These are phyloP conservation scores for Chlorella sorokiniana DNA, from an alignment of 139 green algal species.

Conservation along the genomic window DNA sequence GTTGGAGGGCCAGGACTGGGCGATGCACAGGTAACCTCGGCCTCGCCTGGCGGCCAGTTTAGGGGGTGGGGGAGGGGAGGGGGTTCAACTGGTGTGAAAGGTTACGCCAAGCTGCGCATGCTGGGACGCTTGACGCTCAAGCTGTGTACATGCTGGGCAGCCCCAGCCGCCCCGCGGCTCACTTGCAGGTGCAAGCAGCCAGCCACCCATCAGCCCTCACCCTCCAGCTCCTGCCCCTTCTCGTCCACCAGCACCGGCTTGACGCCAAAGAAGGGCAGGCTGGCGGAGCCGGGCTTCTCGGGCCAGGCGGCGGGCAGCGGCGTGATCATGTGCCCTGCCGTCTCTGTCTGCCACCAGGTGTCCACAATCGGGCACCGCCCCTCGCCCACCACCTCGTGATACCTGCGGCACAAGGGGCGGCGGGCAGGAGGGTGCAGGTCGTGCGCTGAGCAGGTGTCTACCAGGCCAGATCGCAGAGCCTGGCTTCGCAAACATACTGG, in stretches of 20 bases:
- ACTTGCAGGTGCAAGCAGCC: not conserved
- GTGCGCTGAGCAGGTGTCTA: no score
- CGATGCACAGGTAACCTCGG: conserved; percentile 62
- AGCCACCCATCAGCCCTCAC: not conserved
- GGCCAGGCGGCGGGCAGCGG: conserved; percentile 81
- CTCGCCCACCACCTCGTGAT: conserved; percentile 56
- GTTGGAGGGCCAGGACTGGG: conserved; percentile 86
- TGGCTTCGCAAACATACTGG: not conserved
- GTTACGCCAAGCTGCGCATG: no score
- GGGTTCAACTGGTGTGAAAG: not conserved
- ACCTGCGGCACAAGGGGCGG: not conserved
- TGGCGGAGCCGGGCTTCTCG: conserved; percentile 85
- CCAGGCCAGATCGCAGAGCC: no score
- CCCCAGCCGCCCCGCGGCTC: no score
- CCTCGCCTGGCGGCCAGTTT: conserved; percentile 9
- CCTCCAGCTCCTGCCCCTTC: conserved; percentile 69
- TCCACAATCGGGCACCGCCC: conserved; percentile 90
- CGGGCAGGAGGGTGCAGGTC: not conserved
- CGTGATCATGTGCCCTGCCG: conserved; percentile 87
- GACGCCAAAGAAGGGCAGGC: conserved; percentile 96
- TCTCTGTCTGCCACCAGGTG: conserved; percentile 99
- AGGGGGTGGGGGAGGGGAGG: not conserved
- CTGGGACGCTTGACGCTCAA: no score
- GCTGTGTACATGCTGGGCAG: no score
- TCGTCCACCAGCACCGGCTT: conserved; percentile 90